These are phyloP conservation scores for Nectriaceae sp. DNA, from an alignment of 2,329 filamentous ascomycete species.

Conservation along the genomic window DNA sequence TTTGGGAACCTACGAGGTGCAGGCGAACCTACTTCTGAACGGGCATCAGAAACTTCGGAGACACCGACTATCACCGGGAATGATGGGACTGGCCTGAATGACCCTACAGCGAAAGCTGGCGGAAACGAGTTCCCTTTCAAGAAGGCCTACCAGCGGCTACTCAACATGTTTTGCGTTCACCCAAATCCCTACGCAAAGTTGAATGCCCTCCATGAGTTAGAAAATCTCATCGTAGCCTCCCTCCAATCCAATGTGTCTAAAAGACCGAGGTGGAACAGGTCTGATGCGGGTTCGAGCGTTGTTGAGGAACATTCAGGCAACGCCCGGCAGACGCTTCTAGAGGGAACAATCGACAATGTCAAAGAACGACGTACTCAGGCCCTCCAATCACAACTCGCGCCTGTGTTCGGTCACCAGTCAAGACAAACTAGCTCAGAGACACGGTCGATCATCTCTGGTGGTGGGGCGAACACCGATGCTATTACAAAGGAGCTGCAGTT, in stretches of 20 bases:
- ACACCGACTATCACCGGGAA: constrained; percentile 40
- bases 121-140: constrained; percentile 73
- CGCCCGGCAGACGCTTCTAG: constrained; percentile 51
- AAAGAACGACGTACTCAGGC: constrained; percentile 66
- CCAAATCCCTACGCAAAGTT: constrained; percentile 88
- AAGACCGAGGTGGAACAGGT: constrained; percentile 37
- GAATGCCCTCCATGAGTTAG: constrained; percentile 78
- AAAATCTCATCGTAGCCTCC: constrained; percentile 78
- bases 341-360: constrained; percentile 70
- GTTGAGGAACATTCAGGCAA: constrained; percentile 34
- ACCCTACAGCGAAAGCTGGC: constrained; percentile 31
- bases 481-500: constrained; percentile 68
- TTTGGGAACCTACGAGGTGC: constrained; percentile 63
- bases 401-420: constrained; percentile 35
- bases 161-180: constrained; percentile 86
- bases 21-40: constrained; percentile 42
- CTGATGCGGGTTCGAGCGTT: constrained; percentile 38
- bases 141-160: constrained; percentile 74
- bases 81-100: constrained; percentile 38
- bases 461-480: constrained; percentile 59
- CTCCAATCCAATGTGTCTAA: constrained; percentile 43
- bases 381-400: constrained; percentile 32
- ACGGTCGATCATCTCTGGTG: constrained; percentile 50
- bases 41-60: constrained; percentile 41
- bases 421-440: constrained; percentile 49